phyloP scores from a whole-genome alignment of 164 flowering plant species.

The Sedum album region DNA sequence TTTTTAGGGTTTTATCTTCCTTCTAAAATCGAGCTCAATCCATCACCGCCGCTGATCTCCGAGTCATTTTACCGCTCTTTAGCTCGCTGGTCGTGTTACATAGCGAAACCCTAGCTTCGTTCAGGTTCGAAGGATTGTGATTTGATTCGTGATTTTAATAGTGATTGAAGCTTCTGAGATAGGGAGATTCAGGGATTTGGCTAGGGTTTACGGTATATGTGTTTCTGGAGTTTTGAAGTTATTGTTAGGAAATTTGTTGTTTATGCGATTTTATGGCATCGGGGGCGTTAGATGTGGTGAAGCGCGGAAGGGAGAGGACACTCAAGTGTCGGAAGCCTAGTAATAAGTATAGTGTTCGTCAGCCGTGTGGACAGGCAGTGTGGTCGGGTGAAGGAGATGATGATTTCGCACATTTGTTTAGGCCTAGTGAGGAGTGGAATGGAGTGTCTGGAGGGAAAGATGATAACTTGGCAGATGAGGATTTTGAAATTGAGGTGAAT shows the following conservation, averaged over 20 bases:
- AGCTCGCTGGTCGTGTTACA: background rate
- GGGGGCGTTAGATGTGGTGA: background rate
- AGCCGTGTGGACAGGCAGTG: background rate
- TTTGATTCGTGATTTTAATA: background rate
- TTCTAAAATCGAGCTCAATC: background rate
- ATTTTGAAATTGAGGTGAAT: background rate
- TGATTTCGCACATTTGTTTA: conserved; percentile 1
- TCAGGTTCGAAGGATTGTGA: background rate
- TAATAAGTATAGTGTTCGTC: background rate
- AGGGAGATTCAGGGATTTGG: background rate
- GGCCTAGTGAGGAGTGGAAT: background rate
- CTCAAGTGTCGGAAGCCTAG: background rate
- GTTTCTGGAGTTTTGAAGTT: background rate
- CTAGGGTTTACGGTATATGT: background rate
- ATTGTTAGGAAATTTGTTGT: background rate
- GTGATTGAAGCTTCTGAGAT: background rate
- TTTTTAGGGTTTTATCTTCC: background rate
- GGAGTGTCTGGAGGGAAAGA: conserved; percentile 1
- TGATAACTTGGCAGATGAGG: background rate
- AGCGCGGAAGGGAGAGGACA: background rate
- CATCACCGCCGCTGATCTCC: background rate
- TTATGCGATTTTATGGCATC: conserved; percentile 2
- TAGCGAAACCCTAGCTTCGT: background rate
- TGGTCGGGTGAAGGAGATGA: background rate
- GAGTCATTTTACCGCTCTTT: too few species aligned